These are phyloP conservation scores for Russula brevipes DNA, from an alignment of 768 basidiomycete species.

Conservation along the genomic window DNA sequence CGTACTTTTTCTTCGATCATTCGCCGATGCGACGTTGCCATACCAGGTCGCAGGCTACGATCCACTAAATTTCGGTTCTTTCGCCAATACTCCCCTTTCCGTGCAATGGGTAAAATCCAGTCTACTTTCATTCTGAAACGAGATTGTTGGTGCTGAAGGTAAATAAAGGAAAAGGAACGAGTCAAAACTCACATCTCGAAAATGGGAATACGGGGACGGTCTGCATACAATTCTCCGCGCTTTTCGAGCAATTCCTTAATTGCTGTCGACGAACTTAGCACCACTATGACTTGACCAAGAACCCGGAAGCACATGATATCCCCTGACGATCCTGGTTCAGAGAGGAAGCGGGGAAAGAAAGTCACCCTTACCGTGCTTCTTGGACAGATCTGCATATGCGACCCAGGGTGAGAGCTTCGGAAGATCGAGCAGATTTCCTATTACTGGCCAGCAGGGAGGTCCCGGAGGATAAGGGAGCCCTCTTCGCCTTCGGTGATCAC, in stretches of 20 bases:
- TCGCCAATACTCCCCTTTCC: not conserved
- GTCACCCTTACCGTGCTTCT: constrained; percentile 8
- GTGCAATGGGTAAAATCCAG: not conserved
- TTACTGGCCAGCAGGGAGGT: not conserved
- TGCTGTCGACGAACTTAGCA: not conserved
- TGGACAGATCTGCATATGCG: not conserved
- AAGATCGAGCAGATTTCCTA: constrained; percentile 14
- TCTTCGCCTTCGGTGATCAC: not conserved
- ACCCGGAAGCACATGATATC: constrained; percentile 5
- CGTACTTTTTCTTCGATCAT: not conserved
- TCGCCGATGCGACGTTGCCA: not conserved
- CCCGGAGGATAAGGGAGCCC: constrained; percentile 3
- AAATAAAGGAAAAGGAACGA: not conserved
- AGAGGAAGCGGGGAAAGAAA: not conserved
- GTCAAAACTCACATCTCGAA: not conserved
- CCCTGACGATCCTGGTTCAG: not conserved
- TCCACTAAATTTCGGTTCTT: not conserved
- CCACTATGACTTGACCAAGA: not conserved
- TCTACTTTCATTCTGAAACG: not conserved
- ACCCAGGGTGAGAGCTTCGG: not conserved
- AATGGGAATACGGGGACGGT: not conserved
- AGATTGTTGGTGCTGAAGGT: too few species aligned
- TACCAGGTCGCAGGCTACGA: not conserved
- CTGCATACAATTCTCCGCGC: constrained; percentile 2
- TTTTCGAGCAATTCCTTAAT: constrained; percentile 19